Evolutionary conservation across 2,329 filamentous ascomycete species (phyloP).

Genomic region (Fusarium mexicanum): DNA sequence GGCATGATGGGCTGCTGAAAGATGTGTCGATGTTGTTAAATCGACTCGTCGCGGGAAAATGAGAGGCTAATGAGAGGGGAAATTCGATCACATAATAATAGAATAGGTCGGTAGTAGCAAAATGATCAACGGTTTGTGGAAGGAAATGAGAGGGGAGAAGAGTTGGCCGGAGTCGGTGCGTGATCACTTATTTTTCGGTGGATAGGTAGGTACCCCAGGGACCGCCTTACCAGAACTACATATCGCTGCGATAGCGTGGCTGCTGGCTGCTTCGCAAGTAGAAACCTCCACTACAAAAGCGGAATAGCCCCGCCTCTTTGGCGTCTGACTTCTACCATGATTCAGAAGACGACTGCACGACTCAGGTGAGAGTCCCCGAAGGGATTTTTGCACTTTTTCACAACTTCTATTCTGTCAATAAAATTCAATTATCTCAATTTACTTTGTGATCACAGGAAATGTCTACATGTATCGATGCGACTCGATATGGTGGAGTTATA

Average conservation of each 20-base stretch:
- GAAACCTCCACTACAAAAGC: background rate
- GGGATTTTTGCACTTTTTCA: background rate
- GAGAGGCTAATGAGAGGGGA: conserved; percentile 1
- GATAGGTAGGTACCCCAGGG: background rate
- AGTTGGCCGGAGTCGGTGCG: conserved; percentile 38
- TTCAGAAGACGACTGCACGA: background rate
- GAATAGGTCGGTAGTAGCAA: background rate
- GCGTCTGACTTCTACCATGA: background rate
- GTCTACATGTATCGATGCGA: background rate
- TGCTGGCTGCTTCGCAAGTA: background rate
- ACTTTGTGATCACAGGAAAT: background rate
- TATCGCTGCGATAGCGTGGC: background rate
- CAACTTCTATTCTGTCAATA: background rate
- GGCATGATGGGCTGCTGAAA: conserved; percentile 50
- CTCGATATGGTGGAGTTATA: background rate
- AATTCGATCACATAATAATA: conserved; percentile 40
- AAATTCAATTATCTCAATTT: background rate
- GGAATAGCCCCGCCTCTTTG: background rate
- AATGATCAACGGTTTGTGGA: conserved; percentile 16
- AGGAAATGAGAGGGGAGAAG: conserved; percentile 33
- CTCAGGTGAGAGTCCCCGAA: background rate
- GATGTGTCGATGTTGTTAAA: background rate
- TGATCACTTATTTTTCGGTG: conserved; percentile 36
- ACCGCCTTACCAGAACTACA: background rate
- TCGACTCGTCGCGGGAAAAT: background rate